Base-by-base conservation (phyloP, 352 stramenopile species). In the Phytophthora quininea region DNA sequence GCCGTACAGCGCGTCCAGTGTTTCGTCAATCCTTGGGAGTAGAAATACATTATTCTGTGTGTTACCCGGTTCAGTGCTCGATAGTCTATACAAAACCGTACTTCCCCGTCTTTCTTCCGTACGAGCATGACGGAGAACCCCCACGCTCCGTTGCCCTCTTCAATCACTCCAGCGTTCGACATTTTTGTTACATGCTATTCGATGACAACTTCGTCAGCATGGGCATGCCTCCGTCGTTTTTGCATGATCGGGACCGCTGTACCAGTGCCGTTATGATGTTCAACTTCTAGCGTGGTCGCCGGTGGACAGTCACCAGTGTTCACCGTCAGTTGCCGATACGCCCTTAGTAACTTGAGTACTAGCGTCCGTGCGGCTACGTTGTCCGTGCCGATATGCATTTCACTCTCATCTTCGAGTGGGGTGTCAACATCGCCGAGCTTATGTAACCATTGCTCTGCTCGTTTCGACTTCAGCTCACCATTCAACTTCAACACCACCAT, bases 251-350 rank as follows among this genome's bases (percentile, higher is more conserved):
- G 63, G n/a, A 40, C 51, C 0, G 58, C 38, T 0, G 14, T n/a
- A 1, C 55, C 48, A 0, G 69, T 76, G n/a, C 59, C 29, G 38
- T 73, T 76, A 55, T 70, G 55, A 12, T 67, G 67, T 4, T 50
- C 4, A 0, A 67, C 64, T 2, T 49, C 53, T 0, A 62, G 61
- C 4, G 14, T 57, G 3, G 53, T 73, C 47, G 48, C 8, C 2
- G 64, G 64, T 4, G 53, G 54, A 32, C 53, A 64, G 38, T 51
- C 58, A 5, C 60, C 53, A 14, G 40, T 40, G 7, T 35, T 56
- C 1, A 8, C 49, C 0, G 50, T 8, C 45, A 67, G n/a, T 4
- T 33, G 2, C 0, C 58, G 53, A 31, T 64, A 73, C 14, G 45
- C 43, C 0, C 64, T 45, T 24, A 73, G 42, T 27, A 61, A 0